Evolutionary conservation across 1,284 basidiomycete species (phyloP), one percentile per base, ranked within the genome.

Genomic region (Ceratobasidium sp.): DNA sequence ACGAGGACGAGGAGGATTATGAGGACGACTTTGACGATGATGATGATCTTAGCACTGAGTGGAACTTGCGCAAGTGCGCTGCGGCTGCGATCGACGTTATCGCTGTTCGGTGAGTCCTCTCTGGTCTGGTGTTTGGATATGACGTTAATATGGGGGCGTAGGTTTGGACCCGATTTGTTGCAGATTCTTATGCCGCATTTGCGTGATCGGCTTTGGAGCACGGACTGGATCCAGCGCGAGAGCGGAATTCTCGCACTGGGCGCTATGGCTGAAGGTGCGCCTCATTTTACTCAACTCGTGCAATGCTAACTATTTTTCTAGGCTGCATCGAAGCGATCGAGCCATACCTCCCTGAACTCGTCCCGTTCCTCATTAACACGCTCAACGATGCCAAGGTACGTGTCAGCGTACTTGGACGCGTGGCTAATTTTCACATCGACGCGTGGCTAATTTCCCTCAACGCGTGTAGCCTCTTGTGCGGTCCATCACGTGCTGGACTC

Each of bases 401-500:
- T 77, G 35, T 46, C 11, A 38, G 41, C n/a, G 73, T 8, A 71
- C 57, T 69, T 66, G 0, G 26, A 44, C 13, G 9, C 18, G 46
- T n/a, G 35, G 18, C 66, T 50, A 47, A n/a, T 63, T 6, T 23
- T 32, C 6, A 38, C 44, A 30, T 28, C 58, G 41, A 16, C 5
- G 16, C 41, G 11, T 26, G n/a, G 30, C 49, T 11, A 18, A 49
- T 23, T 23, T 35, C 30, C 8, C 4, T 23, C 18, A 14, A 47
- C 49, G 44, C 38, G 21, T 46, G 8, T 46, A 61, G 92, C 97
- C 98, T 41, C 89, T 99, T 38, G 95, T 99, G 7, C 92, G 98
- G 67, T 98, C 96, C 14, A 99, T 99, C 81, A 96, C 97, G 18
- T 99, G 98, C 82, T 99, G 98, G 98, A 98, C 97, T 0, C 86